phyloP scores from a whole-genome alignment of 306 rosid species.

The Hippophae tibetana region DNA sequence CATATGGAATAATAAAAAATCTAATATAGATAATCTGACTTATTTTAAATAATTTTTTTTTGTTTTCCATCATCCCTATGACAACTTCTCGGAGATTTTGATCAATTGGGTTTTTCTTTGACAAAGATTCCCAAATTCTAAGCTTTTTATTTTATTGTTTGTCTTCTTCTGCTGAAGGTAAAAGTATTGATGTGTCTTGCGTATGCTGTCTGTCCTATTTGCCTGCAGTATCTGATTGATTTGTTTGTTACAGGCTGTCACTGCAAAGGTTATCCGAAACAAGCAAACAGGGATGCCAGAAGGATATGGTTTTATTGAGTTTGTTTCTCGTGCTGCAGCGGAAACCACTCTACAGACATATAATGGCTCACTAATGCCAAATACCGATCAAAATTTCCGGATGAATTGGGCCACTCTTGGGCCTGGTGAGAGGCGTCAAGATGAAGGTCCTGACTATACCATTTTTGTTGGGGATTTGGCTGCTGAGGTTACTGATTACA shows the following conservation, averaged over 20 bases:
- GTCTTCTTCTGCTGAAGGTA: too few relatives aligned
- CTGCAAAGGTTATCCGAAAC: conserved; percentile 52
- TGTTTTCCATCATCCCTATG: too few relatives aligned
- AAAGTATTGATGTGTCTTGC: too few relatives aligned
- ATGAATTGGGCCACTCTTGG: conserved; percentile 64
- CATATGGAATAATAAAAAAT: too few relatives aligned
- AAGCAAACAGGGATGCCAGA: conserved; percentile 42
- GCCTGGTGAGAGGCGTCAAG: conserved; percentile 65
- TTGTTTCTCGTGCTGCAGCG: conserved; percentile 33
- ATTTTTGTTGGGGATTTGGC: conserved; percentile 63
- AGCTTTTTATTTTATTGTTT: too few relatives aligned
- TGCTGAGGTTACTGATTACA: conserved; percentile 58
- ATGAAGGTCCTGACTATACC: conserved; percentile 48
- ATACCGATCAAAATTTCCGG: conserved; percentile 45
- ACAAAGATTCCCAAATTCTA: too few relatives aligned
- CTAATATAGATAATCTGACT: too few relatives aligned
- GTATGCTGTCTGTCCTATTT: background rate
- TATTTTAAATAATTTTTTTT: too few relatives aligned
- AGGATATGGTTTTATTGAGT: conserved; percentile 60
- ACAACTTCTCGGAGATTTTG: too few relatives aligned
- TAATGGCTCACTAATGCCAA: conserved; percentile 53
- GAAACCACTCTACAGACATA: conserved; percentile 36
- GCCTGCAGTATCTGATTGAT: too few relatives aligned
- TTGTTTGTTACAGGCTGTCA: conserved; percentile 22
- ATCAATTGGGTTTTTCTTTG: too few relatives aligned